Percentiles rank a stretch among this genome's conserved stretches.
Evolutionary conservation across 1,284 basidiomycete genomes (phyloP).

Genomic region (Pseudozyma thailandica): DNA sequence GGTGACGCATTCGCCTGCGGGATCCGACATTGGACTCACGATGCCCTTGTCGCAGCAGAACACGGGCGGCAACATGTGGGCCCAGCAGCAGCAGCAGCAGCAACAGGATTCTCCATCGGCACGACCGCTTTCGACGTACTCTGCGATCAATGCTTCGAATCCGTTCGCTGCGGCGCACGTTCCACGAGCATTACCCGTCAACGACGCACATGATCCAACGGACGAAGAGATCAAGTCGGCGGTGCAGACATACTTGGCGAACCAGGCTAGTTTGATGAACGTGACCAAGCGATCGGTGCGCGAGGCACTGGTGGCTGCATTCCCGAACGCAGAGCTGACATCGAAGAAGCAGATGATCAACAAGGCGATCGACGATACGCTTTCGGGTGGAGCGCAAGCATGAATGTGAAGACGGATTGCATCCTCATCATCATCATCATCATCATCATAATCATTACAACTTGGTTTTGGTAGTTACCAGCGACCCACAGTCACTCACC

Average conservation of each 20-base stretch:
- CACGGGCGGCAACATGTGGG: constrained; percentile 48
- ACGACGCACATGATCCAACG: constrained; percentile 47
- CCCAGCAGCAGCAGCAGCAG: constrained; percentile 17
- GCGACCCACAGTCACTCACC: not conserved
- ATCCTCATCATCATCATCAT: too few species aligned
- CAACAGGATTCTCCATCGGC: constrained; percentile 4
- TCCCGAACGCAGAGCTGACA: constrained; percentile 63
- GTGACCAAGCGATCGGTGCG: constrained; percentile 66
- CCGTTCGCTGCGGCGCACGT: constrained; percentile 43
- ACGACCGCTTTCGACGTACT: constrained; percentile 36
- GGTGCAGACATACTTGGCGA: constrained; percentile 59
- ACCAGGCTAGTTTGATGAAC: constrained; percentile 64
- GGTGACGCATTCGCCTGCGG: constrained; percentile 22
- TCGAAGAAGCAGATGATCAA: constrained; percentile 60
- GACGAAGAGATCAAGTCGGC: constrained; percentile 61
- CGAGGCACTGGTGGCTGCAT: constrained; percentile 60
- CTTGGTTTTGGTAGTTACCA: too few species aligned
- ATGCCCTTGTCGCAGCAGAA: constrained; percentile 56
- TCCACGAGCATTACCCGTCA: constrained; percentile 29
- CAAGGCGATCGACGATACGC: constrained; percentile 63
- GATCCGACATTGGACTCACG: constrained; percentile 38
- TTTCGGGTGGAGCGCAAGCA: constrained; percentile 53
- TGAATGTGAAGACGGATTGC: too few species aligned
- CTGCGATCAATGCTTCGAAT: constrained; percentile 42
- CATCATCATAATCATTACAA: too few species aligned